These are phyloP conservation scores for Pisolithus albus DNA, from an alignment of 768 basidiomycete genomes.

Conservation along the genomic window DNA sequence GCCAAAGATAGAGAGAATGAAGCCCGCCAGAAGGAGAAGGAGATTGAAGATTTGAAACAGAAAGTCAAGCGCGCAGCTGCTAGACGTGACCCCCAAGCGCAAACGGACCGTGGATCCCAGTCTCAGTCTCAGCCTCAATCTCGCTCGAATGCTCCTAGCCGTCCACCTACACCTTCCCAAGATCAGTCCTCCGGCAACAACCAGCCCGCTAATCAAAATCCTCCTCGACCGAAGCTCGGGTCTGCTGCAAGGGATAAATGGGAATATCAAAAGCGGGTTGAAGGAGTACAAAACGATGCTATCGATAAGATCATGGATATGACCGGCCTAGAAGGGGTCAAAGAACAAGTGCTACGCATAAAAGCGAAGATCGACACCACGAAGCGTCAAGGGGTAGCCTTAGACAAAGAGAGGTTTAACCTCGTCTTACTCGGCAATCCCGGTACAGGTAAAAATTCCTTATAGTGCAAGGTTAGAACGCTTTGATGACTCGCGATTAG, in stretches of 20 bases:
- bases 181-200: background rate
- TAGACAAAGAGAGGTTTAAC: slow-evolving; percentile 55
- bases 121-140: background rate
- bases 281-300: slow-evolving; percentile 44
- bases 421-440: slow-evolving; percentile 62
- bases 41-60: slow-evolving; percentile 33
- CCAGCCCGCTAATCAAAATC: slow-evolving; percentile 1
- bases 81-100: background rate
- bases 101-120: background rate
- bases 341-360: slow-evolving; percentile 50
- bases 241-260: slow-evolving; percentile 44
- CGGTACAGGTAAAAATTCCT: slow-evolving; percentile 50
- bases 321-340: slow-evolving; percentile 64
- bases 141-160: background rate
- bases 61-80: slow-evolving; percentile 8
- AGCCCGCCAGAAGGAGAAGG: slow-evolving; percentile 37
- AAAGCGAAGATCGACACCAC: slow-evolving; percentile 52
- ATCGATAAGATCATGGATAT: slow-evolving; percentile 65
- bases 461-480: background rate
- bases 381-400: slow-evolving; percentile 45
- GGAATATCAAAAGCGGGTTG: slow-evolving; percentile 49
- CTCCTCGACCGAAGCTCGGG: slow-evolving; percentile 10
- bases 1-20: slow-evolving; percentile 30
- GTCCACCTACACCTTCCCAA: background rate
- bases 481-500: slow-evolving; percentile 25